Evolutionary conservation across 768 basidiomycete genomes (phyloP), one percentile per base, ranked within the genome.

Genomic region (Sarcomyxa edulis): DNA sequence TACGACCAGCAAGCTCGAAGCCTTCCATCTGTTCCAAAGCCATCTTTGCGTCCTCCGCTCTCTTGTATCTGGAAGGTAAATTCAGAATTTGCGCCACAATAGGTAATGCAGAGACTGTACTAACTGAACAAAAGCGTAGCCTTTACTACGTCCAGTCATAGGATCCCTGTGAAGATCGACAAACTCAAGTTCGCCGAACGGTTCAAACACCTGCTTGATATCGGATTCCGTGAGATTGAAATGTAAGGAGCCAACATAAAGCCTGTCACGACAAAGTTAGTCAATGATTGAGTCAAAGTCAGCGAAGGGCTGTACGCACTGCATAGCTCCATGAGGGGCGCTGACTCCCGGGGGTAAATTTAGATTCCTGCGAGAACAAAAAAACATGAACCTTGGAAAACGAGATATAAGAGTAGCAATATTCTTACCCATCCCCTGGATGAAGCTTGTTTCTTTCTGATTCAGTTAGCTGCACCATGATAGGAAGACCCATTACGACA

Each of bases 1-100:
- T 87, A 42, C 96, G 81, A 27, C 96, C 96, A 37, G 96, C 96
- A 41, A 99, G 74, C 52, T 96, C 92, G 55, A 99, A 99, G 20
- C 91, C 91, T 69, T 98, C 94, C 96, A 99, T 99, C 51, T 97
- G 91, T 54, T 96, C 92, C 30, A 99, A 62, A 18, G 96, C 96
- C 83, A 94, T 94, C 58, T 86, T 85, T 18, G 96, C 95, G 56
- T 97, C 90, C 56, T 92, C 87, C n/a, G 78, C 67, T 36, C 90
- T 74, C 56, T 89, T 90, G 60, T 92, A 94, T 59, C 89, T 93
- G 41, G 20, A 20, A 27, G n/a, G n/a, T n/a, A n/a, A n/a, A n/a
- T n/a, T 11, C 34, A 7, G 16, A 35, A 9, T 19, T 23, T 14
- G 12, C 20, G 19, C 27, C 15, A 30, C n/a, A n/a, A n/a, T n/a